A percentile compares a stretch with the other conserved stretches of the same genome.
Conservation (phyloP, 306 rosid species). For the Gastrolobium villosum region DNA sequence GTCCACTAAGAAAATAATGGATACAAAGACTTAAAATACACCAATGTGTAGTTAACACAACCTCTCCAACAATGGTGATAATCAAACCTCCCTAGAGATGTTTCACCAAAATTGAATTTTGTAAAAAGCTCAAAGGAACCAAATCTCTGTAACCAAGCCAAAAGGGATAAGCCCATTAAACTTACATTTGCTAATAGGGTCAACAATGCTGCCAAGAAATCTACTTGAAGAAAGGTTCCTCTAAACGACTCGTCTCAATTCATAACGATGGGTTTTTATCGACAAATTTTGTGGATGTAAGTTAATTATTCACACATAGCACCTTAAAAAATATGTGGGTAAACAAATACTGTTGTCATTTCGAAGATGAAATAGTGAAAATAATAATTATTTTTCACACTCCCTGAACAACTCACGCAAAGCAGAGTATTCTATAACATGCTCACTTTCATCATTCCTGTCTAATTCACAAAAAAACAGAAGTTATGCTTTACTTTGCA, state of each 20-base stretch:
- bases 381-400: not conserved
- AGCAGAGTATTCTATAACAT: not conserved
- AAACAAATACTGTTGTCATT: not conserved
- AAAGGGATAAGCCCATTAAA: not conserved
- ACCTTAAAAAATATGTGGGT: not conserved
- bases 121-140: not conserved
- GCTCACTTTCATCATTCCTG: not conserved
- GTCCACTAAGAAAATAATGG: no score
- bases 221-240: not conserved
- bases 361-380: not conserved
- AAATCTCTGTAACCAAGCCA: not conserved
- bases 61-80: no score
- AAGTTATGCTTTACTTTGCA: not conserved
- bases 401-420: not conserved
- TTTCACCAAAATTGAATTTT: conserved; percentile 11
- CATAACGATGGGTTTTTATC: not conserved
- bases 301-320: not conserved
- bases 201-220: not conserved
- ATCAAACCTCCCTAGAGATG: no score
- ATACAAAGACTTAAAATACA: no score
- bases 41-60: no score
- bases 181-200: not conserved
- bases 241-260: not conserved
- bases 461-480: not conserved
- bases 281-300: not conserved